Conservation (phyloP, 108 stramenopile genomes). For the Cyclotella distinguenda region DNA sequence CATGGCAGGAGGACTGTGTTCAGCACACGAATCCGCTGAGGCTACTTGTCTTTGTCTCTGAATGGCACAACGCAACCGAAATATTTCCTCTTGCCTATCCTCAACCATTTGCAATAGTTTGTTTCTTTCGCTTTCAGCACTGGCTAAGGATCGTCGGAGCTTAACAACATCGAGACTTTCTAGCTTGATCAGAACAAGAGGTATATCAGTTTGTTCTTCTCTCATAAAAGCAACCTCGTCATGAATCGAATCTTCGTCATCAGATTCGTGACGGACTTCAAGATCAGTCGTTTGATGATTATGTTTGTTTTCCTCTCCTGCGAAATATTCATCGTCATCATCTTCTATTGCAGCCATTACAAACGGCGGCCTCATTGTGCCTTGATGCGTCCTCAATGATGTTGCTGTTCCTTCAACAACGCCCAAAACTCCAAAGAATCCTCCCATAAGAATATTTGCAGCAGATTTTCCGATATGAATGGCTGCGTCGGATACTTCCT, state of each 20-base stretch:
- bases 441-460: neutral
- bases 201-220: neutral
- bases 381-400: constrained; percentile 1
- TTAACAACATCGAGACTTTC: constrained; percentile 45
- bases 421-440: neutral
- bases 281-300: neutral
- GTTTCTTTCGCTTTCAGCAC: constrained; percentile 39
- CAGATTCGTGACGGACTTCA: neutral
- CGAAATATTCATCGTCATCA: constrained; percentile 31
- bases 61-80: constrained; percentile 13
- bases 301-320: constrained; percentile 18
- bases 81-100: constrained; percentile 39
- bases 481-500: constrained; percentile 11
- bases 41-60: constrained; percentile 13
- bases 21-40: neutral
- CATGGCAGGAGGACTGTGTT: neutral
- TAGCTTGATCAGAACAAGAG: constrained; percentile 10
- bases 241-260: constrained; percentile 17
- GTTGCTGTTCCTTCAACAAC: neutral
- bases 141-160: constrained; percentile 24
- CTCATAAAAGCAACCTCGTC: constrained; percentile 19
- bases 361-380: constrained; percentile 17
- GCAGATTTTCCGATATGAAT: constrained; percentile 3
- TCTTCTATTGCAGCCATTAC: constrained; percentile 21
- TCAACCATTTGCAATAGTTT: constrained; percentile 35